Conservation (phyloP, 805 yeast species). For the Blastobotrys mokoenaii region DNA sequence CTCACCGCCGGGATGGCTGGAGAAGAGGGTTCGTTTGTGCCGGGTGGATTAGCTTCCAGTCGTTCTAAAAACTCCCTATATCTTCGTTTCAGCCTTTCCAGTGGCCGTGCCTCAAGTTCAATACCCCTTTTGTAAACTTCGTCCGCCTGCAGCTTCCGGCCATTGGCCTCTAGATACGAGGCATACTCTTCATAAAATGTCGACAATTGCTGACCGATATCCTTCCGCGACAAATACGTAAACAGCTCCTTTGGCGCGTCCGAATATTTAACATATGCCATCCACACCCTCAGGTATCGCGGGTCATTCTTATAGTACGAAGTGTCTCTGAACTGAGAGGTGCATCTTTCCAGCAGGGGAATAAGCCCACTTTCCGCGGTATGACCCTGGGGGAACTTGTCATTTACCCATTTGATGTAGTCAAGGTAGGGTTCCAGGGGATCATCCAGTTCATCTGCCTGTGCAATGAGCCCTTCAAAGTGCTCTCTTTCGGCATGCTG, state of each 20-base stretch:
- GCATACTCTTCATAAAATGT: slow-evolving; percentile 77
- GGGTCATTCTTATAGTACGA: slow-evolving; percentile 72
- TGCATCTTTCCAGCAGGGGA: slow-evolving; percentile 58
- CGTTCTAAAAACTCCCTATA: slow-evolving; percentile 40
- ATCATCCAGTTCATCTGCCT: slow-evolving; percentile 57
- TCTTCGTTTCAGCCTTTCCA: slow-evolving; percentile 35
- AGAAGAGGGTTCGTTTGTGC: slow-evolving; percentile 27
- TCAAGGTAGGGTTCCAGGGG: slow-evolving; percentile 72
- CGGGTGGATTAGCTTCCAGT: slow-evolving; percentile 21
- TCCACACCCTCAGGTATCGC: slow-evolving; percentile 72
- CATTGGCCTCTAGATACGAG: slow-evolving; percentile 43
- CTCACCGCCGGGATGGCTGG: slow-evolving; percentile 29
- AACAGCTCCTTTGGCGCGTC: slow-evolving; percentile 67
- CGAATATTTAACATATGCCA: slow-evolving; percentile 60
- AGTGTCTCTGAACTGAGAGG: slow-evolving; percentile 57
- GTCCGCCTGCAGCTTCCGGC: slow-evolving; percentile 44
- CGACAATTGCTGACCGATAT: slow-evolving; percentile 61
- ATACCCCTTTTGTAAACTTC: slow-evolving; percentile 55
- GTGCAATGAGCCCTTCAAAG: slow-evolving; percentile 43
- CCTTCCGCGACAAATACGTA: slow-evolving; percentile 58
- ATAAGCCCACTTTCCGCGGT: slow-evolving; percentile 58
- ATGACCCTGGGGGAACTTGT: slow-evolving; percentile 49
- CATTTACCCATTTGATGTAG: slow-evolving; percentile 65
- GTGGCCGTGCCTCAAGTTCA: slow-evolving; percentile 56
- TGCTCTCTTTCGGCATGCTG: slow-evolving; percentile 32